Evolutionary conservation across 805 yeast species (phyloP).

Genomic region (Nakazawaea wickerhamii): DNA sequence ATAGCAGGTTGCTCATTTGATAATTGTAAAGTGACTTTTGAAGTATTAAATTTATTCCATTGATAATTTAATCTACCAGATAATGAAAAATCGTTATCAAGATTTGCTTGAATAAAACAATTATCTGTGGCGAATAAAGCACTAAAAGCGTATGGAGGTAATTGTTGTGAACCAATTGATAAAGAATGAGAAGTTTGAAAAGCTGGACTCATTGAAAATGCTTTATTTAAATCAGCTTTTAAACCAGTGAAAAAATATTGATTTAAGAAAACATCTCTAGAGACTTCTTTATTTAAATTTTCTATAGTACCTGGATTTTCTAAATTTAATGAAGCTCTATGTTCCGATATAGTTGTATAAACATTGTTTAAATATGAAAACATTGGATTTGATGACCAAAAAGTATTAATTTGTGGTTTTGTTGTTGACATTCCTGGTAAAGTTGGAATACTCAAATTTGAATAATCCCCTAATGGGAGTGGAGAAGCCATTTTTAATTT

Average conservation of each 20-base stretch:
- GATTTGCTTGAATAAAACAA: conserved; percentile 82
- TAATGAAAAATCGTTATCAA: conserved; percentile 81
- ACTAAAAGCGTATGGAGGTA: conserved; percentile 88
- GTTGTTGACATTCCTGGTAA: conserved; percentile 52
- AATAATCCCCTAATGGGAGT: conserved; percentile 52
- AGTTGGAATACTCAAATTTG: conserved; percentile 51
- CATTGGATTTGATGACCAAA: conserved; percentile 82
- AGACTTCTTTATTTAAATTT: conserved; percentile 87
- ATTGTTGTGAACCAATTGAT: conserved; percentile 75
- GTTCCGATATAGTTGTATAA: conserved; percentile 64
- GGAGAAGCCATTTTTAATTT: conserved; percentile 31
- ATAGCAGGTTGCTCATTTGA: conserved; percentile 87
- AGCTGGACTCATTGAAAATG: conserved; percentile 84
- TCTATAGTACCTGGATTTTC: conserved; percentile 93
- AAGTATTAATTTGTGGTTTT: conserved; percentile 47
- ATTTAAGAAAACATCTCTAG: conserved; percentile 85
- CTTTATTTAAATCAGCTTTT: conserved; percentile 93
- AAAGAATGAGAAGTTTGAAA: conserved; percentile 96
- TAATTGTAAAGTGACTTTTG: conserved; percentile 84
- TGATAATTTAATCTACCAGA: conserved; percentile 89
- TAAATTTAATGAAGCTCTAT: conserved; percentile 77
- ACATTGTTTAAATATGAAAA: conserved; percentile 75
- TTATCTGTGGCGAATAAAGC: conserved; percentile 86
- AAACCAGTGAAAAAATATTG: conserved; percentile 92
- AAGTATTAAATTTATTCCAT: conserved; percentile 73